Base-by-base conservation (phyloP, 305 asterid species). In the Fraxinus albicans region DNA sequence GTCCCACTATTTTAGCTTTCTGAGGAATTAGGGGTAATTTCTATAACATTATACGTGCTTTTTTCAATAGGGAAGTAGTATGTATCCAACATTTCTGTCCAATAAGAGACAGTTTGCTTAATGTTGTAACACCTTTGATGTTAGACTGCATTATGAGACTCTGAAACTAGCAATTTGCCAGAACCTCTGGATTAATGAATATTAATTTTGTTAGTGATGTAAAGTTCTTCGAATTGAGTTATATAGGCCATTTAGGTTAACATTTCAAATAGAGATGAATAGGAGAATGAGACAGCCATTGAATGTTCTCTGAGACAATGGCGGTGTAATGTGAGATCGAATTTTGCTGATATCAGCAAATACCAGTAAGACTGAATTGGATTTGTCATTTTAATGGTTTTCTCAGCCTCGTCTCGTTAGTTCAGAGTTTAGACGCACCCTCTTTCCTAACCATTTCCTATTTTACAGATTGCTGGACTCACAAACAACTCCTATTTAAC, bases 401-500 rank as follows among this genome's bases (percentile, higher is more conserved):
- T 79, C 73, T 79, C 34, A 67, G 29, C 73, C 29, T 72, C 8
- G 9, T 33, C 33, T 83, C 0, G 15, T 44, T 47, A 42, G 33
- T 23, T 80, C 44, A 77, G 69, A 50, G 72, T 27, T 63, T 73
- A 75, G 19, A 60, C 77, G 40, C 79, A 50, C 19, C 72, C 23
- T 40, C 33, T 60, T 80, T 80, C 77, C 79, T 58, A 55, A 73
- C 73, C 3, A 42, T 65, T 50, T 81, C 76, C 81, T 81, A 79
- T 76, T 81, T 84, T 63, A 85, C 88, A 97, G 99, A 89, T 97
- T 86, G 91, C 95, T 72, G 76, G 76, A 72, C 76, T 72, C 17
- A 72, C 76, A 34, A 72, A 72, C 44, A 72, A 72, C 44, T 72
- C 76, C 44, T 6, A 72, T 72, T 12, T 72, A 72, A 3, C 27